Conservation (phyloP, 148 eudicot genomes). For the Vaccinium macrocarpon region DNA sequence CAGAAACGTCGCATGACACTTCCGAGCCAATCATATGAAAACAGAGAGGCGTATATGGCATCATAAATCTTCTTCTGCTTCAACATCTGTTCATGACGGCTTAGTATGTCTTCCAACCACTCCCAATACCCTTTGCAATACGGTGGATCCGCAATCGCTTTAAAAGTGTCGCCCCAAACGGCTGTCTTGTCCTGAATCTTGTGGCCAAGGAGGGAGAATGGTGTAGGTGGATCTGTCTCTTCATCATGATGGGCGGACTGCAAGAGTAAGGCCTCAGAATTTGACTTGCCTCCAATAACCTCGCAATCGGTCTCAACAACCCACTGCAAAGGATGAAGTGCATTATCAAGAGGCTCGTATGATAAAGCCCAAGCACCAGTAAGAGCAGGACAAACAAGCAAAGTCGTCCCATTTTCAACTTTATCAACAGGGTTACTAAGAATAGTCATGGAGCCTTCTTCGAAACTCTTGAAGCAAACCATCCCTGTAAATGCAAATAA, state of each 20-base stretch:
- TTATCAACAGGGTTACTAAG: no score
- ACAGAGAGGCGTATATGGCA: no score
- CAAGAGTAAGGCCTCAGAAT: background rate
- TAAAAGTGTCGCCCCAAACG: background rate
- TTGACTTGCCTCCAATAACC: background rate
- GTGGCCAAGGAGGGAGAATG: background rate
- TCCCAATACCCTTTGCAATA: background rate
- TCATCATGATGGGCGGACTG: background rate
- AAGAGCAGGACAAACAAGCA: background rate
- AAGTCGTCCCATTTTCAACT: background rate
- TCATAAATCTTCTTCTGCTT: no score
- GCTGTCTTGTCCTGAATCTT: background rate
- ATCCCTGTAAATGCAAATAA: background rate
- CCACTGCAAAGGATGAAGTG: background rate
- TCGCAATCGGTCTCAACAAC: background rate
- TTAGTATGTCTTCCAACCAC: no score
- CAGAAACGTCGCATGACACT: no score
- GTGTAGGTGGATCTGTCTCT: background rate
- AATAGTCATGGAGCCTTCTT: background rate
- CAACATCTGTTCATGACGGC: no score
- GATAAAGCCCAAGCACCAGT: no score
- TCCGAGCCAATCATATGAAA: no score
- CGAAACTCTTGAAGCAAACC: background rate
- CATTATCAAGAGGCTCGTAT: no score
- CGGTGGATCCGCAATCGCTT: background rate